phyloP scores from a whole-genome alignment of 441 rosid species.

The Omphalea diandra region DNA sequence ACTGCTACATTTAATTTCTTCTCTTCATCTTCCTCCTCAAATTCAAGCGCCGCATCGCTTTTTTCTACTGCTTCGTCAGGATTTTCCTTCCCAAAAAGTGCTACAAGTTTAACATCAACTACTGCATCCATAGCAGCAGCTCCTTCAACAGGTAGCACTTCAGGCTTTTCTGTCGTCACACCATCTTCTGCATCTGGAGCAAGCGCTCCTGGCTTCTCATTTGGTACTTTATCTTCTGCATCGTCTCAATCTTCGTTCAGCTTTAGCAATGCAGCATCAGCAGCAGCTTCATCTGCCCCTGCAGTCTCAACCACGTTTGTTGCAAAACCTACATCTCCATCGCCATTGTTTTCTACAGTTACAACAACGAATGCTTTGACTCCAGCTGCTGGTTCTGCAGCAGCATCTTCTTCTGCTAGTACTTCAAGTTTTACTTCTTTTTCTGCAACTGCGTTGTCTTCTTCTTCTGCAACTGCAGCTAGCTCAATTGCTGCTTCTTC shows the following conservation, averaged over 20 bases:
- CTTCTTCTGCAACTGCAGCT: slow-evolving; percentile 33
- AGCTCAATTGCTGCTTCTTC: slow-evolving; percentile 36
- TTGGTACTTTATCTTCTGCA: slow-evolving; percentile 30
- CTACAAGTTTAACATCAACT: slow-evolving; percentile 31
- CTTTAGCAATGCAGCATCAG: slow-evolving; percentile 43
- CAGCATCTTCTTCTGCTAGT: slow-evolving; percentile 34
- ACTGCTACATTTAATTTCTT: slow-evolving; percentile 25
- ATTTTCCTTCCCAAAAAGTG: slow-evolving; percentile 36
- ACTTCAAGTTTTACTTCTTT: slow-evolving; percentile 33
- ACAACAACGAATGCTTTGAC: slow-evolving; percentile 55
- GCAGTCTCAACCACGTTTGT: slow-evolving; percentile 37
- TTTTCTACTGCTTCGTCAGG: slow-evolving; percentile 36
- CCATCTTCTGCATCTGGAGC: slow-evolving; percentile 33
- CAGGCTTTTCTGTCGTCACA: too few species aligned
- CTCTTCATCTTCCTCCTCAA: slow-evolving; percentile 22
- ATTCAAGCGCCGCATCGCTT: slow-evolving; percentile 27
- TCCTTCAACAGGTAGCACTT: too few species aligned
- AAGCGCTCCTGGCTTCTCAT: slow-evolving; percentile 33
- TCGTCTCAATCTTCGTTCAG: slow-evolving; percentile 45
- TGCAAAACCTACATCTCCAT: slow-evolving; percentile 35
- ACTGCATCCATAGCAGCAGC: slow-evolving; percentile 32
- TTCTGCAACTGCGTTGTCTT: slow-evolving; percentile 46
- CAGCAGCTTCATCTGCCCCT: slow-evolving; percentile 49
- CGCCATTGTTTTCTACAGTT: slow-evolving; percentile 58
- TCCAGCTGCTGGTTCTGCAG: slow-evolving; percentile 41